A percentile compares a stretch with the other conserved stretches of the same genome.
phyloP scores from a whole-genome alignment of 1,284 basidiomycete species.

The Omphalotus olearius region DNA sequence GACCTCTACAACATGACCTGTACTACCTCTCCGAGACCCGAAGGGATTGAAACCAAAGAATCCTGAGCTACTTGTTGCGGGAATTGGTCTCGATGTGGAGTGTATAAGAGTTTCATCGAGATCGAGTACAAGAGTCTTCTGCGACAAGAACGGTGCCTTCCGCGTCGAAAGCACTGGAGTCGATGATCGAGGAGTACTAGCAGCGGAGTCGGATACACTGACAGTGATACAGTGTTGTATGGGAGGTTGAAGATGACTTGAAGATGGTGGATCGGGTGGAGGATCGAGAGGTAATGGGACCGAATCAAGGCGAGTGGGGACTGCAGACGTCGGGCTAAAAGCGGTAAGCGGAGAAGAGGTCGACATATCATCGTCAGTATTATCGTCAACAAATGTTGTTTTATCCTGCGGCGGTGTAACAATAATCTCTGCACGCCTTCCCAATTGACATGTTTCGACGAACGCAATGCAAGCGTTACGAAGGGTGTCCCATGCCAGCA shows the following conservation, averaged over 20 bases:
- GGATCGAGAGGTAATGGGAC: conserved; percentile 17
- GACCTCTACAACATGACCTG: conserved; percentile 94
- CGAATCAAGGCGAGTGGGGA: conserved; percentile 18
- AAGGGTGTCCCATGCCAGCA: conserved; percentile 48
- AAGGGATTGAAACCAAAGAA: conserved; percentile 60
- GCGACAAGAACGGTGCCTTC: conserved; percentile 71
- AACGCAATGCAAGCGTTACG: conserved; percentile 43
- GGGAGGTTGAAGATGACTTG: conserved; percentile 15
- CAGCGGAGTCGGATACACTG: conserved; percentile 8
- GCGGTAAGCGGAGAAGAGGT: conserved; percentile 11
- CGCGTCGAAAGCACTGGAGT: conserved; percentile 47
- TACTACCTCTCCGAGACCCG: conserved; percentile 59
- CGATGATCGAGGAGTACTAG: conserved; percentile 27
- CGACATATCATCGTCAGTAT: conserved; percentile 18
- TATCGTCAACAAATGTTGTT: conserved; percentile 36
- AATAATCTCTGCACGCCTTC: neutral
- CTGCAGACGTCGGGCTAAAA: neutral
- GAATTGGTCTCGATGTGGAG: conserved; percentile 83
- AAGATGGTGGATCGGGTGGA: conserved; percentile 12
- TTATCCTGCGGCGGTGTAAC: conserved; percentile 26
- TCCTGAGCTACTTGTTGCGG: conserved; percentile 46
- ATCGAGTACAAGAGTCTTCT: conserved; percentile 93
- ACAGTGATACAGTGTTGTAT: neutral
- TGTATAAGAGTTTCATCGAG: conserved; percentile 98
- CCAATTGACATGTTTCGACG: conserved; percentile 5